These are phyloP conservation scores for Knufia fluminis DNA, from an alignment of 2,329 filamentous ascomycete species.

Conservation along the genomic window DNA sequence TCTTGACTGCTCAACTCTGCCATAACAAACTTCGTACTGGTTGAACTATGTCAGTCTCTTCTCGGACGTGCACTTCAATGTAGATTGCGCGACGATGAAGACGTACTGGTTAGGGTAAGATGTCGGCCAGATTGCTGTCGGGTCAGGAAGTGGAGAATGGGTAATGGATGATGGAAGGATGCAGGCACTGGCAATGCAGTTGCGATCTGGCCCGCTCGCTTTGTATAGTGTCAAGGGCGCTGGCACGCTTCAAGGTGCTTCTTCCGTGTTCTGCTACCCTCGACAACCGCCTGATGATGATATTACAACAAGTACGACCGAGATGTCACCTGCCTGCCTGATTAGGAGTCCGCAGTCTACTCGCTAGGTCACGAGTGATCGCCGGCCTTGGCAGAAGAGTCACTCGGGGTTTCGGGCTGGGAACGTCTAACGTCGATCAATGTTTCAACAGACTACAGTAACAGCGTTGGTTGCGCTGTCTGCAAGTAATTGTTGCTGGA, in stretches of 20 bases:
- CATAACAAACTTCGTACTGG: constrained; percentile 56
- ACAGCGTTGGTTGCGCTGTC: no score
- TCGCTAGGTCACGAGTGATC: no score
- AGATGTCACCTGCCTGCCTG: not conserved
- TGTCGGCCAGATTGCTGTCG: constrained; percentile 2
- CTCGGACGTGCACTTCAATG: constrained; percentile 19
- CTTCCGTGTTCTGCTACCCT: not conserved
- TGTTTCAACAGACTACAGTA: not conserved
- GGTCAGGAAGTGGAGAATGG: not conserved
- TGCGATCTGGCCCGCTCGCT: constrained; percentile 1
- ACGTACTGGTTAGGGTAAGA: constrained; percentile 7
- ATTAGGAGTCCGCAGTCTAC: no score
- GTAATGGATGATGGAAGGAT: not conserved
- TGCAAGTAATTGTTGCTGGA: no score
- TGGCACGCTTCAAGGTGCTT: not conserved
- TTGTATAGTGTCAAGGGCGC: constrained; percentile 3
- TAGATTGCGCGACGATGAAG: not conserved
- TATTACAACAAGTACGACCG: not conserved
- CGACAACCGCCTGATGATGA: not conserved
- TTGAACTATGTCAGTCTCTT: constrained; percentile 26
- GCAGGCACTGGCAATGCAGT: not conserved
- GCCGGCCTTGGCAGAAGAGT: no score
- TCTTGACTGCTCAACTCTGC: constrained; percentile 61
- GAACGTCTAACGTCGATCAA: no score
- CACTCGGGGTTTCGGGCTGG: no score